Evolutionary conservation across 768 basidiomycete species (phyloP).

Genomic region (Boletus bicolor): DNA sequence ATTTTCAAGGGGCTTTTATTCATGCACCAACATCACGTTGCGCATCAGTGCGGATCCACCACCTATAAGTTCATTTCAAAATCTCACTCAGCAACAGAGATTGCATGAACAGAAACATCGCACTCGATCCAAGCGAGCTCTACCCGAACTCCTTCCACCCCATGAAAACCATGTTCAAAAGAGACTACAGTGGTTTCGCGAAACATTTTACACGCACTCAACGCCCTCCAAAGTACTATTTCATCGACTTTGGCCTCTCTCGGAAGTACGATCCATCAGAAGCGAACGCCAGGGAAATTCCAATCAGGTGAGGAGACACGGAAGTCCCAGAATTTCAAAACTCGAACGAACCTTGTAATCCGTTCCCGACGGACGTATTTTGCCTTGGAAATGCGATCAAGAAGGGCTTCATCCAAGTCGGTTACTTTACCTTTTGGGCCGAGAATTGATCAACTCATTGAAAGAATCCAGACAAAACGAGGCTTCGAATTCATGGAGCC

Average conservation of each 20-base stretch:
- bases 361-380: constrained; percentile 41
- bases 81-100: too few species aligned
- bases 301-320: constrained; percentile 39
- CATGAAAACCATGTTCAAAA: not conserved
- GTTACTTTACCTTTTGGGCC: not conserved
- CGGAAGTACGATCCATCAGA: constrained; percentile 26
- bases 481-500: constrained; percentile 30
- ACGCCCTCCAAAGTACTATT: not conserved
- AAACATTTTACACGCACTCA: not conserved
- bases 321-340: constrained; percentile 36
- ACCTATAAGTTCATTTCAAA: too few species aligned
- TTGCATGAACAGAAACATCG: too few species aligned
- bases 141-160: not conserved
- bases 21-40: too few species aligned
- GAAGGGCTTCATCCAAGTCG: constrained; percentile 30
- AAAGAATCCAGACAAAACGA: not conserved
- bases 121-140: not conserved
- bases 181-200: not conserved
- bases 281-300: constrained; percentile 23
- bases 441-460: too few species aligned
- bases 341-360: constrained; percentile 23
- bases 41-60: too few species aligned
- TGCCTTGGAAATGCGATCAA: constrained; percentile 38
- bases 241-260: constrained; percentile 34
- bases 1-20: too few species aligned